phyloP scores from a whole-genome alignment of 2,329 filamentous ascomycete genomes.

The Ophiostoma novo-ulmi region DNA sequence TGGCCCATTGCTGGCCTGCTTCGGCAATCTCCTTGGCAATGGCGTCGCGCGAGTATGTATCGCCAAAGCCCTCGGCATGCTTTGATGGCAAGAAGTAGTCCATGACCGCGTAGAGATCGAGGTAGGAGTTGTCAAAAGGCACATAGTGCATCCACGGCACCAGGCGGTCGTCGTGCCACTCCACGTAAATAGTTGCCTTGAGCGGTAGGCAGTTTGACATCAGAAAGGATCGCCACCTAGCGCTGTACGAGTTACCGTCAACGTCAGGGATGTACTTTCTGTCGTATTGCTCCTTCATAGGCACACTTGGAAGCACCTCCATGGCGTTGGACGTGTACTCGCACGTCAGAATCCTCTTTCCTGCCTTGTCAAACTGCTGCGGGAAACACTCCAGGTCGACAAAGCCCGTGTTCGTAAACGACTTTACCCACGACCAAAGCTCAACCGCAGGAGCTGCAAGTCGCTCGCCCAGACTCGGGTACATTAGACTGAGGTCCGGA shows the following conservation, averaged over 20 bases:
- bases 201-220: constrained; percentile 59
- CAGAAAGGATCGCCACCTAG: constrained; percentile 57
- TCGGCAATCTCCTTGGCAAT: constrained; percentile 56
- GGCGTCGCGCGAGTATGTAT: constrained; percentile 37
- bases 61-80: background rate
- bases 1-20: constrained; percentile 56
- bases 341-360: constrained; percentile 33
- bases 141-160: constrained; percentile 68
- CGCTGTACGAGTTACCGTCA: constrained; percentile 62
- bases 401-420: constrained; percentile 43
- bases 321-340: constrained; percentile 38
- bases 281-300: constrained; percentile 46
- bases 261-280: constrained; percentile 64
- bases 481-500: constrained; percentile 32
- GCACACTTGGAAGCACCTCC: constrained; percentile 33
- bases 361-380: constrained; percentile 24
- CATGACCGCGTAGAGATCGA: constrained; percentile 60
- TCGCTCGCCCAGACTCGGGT: constrained; percentile 37
- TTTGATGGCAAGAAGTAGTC: constrained; percentile 58
- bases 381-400: constrained; percentile 37
- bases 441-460: constrained; percentile 25
- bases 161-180: constrained; percentile 69
- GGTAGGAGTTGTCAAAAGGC: constrained; percentile 62
- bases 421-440: constrained; percentile 41
- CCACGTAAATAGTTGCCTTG: constrained; percentile 66